Conservation (phyloP, 73 alveolate genomes). For the Durusdinium trenchii region DNA sequence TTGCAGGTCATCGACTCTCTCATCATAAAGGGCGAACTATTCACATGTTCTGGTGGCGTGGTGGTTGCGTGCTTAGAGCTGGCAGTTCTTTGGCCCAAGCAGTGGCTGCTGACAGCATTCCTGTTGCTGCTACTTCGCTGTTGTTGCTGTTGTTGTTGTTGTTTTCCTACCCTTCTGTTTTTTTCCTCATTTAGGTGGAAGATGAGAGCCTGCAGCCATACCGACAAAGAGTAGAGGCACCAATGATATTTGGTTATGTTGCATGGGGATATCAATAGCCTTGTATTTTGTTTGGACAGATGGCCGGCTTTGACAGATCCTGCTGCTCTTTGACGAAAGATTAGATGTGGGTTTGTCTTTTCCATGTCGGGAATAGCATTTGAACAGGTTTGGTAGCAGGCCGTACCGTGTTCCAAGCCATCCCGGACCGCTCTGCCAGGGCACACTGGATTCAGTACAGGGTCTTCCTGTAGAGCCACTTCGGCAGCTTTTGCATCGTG, state of each 20-base stretch:
- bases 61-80: constrained; percentile 2
- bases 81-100: too few species aligned
- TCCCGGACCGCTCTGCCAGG: constrained; percentile 6
- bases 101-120: not conserved
- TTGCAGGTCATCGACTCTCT: constrained; percentile 38
- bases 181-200: not conserved
- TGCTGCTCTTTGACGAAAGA: not conserved
- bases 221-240: constrained; percentile 44
- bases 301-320: too few species aligned
- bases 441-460: constrained; percentile 67
- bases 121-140: too few species aligned
- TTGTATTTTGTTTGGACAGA: too few species aligned
- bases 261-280: not conserved
- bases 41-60: constrained; percentile 76
- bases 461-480: constrained; percentile 80
- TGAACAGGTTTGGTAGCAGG: not conserved
- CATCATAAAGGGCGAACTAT: constrained; percentile 51
- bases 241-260: not conserved
- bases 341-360: not conserved
- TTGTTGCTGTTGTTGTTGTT: too few species aligned
- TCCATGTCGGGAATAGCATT: too few species aligned
- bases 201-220: constrained; percentile 57
- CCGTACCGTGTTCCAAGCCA: not conserved
- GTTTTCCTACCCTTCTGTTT: not conserved
- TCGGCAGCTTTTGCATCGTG: constrained; percentile 52